Evolutionary conservation across 345 rosid genomes (phyloP), one percentile per base, ranked within the genome.

Genomic region (Eucalyptus pumila): DNA sequence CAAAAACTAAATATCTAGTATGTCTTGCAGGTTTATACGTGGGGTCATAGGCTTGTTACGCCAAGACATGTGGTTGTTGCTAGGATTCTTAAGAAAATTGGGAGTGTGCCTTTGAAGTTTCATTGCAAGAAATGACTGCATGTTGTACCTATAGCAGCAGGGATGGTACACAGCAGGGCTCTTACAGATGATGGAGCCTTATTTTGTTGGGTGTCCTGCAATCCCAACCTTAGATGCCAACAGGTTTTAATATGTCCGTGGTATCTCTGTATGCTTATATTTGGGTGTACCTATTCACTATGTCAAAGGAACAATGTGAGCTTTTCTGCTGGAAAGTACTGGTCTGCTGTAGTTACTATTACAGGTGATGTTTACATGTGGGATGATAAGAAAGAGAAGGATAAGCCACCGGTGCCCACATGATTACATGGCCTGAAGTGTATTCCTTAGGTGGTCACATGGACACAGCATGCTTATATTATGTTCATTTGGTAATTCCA

Each of bases 11-110:
- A 48, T 65, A 44, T 85, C 44, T 65, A 24, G 6, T 45, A 56
- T 88, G n/a, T 60, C 45, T 89, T 91, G 80, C 93, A 97, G 99
- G 98, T 95, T 42, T 95, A 91, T 89, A 95, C 96, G 60, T 98
- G 99, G 99, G 99, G 99, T 90, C 99, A 98, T 94, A 95, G 98
- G 88, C 93, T 96, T 88, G 99, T 98, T 91, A 95, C 98, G 30
- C 99, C 99, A 65, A 94, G 94, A 92, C 96, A 96, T 88, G 96
- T 96, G 89, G n/a, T 92, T 51, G 90, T 96, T 89, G 92, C 95
- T 87, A 95, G 99, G 91, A 96, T 94, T 90, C 91, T 96, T 87
- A 95, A 94, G 93, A 97, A 95, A 92, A 93, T 93, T 86, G 98
- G 97, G 88, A 92, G 87, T 88, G 80, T 91, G 19, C 92, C 95